Percentiles rank a stretch among this genome's conserved stretches.
Conservation (phyloP, 177 flowering plant genomes). For the Telopea speciosissima region DNA sequence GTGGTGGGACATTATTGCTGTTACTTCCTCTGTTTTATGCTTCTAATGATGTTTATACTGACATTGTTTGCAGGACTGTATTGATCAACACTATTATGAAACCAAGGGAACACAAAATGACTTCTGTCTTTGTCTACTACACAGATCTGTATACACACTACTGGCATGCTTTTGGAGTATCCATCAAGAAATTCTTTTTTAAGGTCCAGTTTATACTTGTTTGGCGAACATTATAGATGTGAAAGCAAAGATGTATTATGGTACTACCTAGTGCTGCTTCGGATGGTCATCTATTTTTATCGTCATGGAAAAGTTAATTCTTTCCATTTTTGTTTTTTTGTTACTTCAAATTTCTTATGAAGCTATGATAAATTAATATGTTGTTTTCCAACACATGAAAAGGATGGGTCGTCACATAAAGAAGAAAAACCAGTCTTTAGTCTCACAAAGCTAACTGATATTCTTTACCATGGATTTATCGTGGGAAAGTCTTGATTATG, state of each 20-base stretch:
- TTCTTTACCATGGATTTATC: background rate
- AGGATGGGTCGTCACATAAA: background rate
- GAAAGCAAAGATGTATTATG: background rate
- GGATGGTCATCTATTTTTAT: no score
- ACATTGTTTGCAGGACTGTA: conserved; percentile 37
- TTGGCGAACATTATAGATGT: no score
- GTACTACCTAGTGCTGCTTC: background rate
- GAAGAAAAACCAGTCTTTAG: no score
- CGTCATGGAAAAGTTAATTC: no score
- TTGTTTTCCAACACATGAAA: background rate
- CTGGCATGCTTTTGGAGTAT: background rate
- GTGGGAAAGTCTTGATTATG: background rate
- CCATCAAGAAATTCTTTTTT: background rate
- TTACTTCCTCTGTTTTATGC: background rate
- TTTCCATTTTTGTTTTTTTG: background rate
- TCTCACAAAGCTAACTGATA: no score
- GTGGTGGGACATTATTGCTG: background rate
- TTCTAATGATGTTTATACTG: background rate
- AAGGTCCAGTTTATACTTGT: no score
- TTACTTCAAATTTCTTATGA: background rate
- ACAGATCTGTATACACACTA: background rate
- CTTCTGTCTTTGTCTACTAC: background rate
- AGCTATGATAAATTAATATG: background rate
- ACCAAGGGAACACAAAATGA: conserved; percentile 54
- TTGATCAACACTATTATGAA: conserved; percentile 63